phyloP scores from a whole-genome alignment of 1,284 basidiomycete genomes.

The Apiotrichum laibachii region DNA sequence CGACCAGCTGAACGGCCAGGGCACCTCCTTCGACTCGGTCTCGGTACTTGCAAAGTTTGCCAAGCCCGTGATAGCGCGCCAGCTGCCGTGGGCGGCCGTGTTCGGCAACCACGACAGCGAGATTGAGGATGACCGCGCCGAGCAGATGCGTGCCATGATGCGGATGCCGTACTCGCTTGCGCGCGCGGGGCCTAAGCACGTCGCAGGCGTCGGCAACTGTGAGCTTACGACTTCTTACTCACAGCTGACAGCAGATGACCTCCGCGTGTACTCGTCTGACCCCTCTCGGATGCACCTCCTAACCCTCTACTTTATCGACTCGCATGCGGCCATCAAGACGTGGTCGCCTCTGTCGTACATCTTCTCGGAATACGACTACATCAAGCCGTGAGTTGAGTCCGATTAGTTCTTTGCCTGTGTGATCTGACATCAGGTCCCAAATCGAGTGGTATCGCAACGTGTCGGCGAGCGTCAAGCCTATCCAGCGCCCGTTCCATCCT shows the following conservation, averaged over 20 bases:
- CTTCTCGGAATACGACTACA: constrained; percentile 67
- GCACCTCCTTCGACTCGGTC: constrained; percentile 79
- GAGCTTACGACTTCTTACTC: constrained; percentile 8
- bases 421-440: constrained; percentile 56
- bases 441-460: constrained; percentile 83
- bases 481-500: constrained; percentile 75
- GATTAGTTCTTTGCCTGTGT: too few relatives aligned
- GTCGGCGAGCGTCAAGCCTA: constrained; percentile 65
- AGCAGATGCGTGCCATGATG: constrained; percentile 69
- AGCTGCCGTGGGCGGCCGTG: constrained; percentile 83
- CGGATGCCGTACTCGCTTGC: constrained; percentile 80
- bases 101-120: constrained; percentile 93
- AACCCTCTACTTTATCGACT: constrained; percentile 90
- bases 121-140: constrained; percentile 58
- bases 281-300: constrained; percentile 79
- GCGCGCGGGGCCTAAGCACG: constrained; percentile 69
- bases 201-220: constrained; percentile 86
- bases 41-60: constrained; percentile 86
- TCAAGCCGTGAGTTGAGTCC: constrained; percentile 53
- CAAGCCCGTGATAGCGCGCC: constrained; percentile 66
- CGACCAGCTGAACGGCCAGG: constrained; percentile 78
- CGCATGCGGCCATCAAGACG: constrained; percentile 67
- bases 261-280: constrained; percentile 52
- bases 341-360: constrained; percentile 48
- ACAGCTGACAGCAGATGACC: constrained; percentile 54